A percentile compares a stretch with the other conserved stretches of the same genome.
phyloP scores from a whole-genome alignment of 345 rosid species.

The Lagerstroemia speciosa region DNA sequence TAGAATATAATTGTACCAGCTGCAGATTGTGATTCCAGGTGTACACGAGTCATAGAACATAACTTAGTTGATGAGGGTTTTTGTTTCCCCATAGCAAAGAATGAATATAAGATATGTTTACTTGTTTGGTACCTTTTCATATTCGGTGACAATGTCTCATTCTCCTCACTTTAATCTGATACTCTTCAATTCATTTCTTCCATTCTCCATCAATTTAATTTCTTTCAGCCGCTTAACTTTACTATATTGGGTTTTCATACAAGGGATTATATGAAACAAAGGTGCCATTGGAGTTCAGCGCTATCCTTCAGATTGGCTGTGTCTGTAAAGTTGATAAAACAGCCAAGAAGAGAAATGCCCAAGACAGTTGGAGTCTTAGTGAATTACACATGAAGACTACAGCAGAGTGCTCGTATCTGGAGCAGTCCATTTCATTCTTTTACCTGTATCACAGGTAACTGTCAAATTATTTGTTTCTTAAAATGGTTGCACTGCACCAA shows the following conservation, averaged over 20 bases:
- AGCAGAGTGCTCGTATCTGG: constrained; percentile 76
- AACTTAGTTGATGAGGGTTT: neutral
- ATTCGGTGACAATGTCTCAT: neutral
- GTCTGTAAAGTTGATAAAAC: constrained; percentile 81
- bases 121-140: neutral
- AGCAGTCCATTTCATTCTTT: constrained; percentile 63
- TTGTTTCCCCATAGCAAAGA: neutral
- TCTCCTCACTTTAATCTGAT: neutral
- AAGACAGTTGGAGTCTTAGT: constrained; percentile 71
- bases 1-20: neutral
- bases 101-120: neutral
- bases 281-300: constrained; percentile 67
- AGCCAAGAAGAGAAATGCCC: constrained; percentile 52
- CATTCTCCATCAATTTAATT: neutral
- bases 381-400: constrained; percentile 92
- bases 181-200: neutral
- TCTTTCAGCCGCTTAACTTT: constrained; percentile 5
- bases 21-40: neutral
- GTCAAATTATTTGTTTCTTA: neutral
- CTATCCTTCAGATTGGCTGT: constrained; percentile 83
- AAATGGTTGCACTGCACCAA: neutral
- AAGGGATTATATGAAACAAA: constrained; percentile 90
- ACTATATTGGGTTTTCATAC: constrained; percentile 14
- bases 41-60: neutral
- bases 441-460: constrained; percentile 83